phyloP scores from a whole-genome alignment of 352 stramenopile species.

The Phytophthora capsici region DNA sequence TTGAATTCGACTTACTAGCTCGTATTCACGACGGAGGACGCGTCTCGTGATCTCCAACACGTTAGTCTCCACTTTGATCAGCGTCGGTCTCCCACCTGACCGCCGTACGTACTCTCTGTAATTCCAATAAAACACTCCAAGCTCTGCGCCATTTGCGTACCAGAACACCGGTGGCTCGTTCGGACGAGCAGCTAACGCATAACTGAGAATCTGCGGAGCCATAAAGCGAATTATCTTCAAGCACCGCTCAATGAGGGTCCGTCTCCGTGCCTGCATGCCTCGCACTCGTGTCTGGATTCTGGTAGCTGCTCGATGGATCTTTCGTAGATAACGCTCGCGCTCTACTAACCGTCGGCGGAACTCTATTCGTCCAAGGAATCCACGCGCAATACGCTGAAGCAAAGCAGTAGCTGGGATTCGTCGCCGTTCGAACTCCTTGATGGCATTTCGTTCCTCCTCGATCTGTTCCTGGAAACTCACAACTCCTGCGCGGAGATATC shows the following conservation, averaged over 20 bases:
- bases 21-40: slow-evolving; percentile 69
- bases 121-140: slow-evolving; percentile 72
- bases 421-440: slow-evolving; percentile 71
- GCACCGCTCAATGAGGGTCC: slow-evolving; percentile 71
- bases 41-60: slow-evolving; percentile 70
- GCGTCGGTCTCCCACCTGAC: slow-evolving; percentile 55
- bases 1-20: slow-evolving; percentile 78
- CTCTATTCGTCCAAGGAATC: slow-evolving; percentile 65
- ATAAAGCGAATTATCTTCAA: slow-evolving; percentile 63
- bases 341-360: slow-evolving; percentile 55
- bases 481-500: slow-evolving; percentile 73
- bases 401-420: slow-evolving; percentile 57
- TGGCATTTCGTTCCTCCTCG: slow-evolving; percentile 60
- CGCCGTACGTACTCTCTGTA: slow-evolving; percentile 82
- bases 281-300: slow-evolving; percentile 66
- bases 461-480: slow-evolving; percentile 84
- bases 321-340: slow-evolving; percentile 54
- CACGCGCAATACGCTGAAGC: slow-evolving; percentile 66
- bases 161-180: slow-evolving; percentile 73
- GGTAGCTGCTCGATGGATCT: slow-evolving; percentile 57
- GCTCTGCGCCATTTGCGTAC: slow-evolving; percentile 71
- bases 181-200: slow-evolving; percentile 38
- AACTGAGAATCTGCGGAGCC: slow-evolving; percentile 56
- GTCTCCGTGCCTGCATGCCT: slow-evolving; percentile 64
- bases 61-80: slow-evolving; percentile 80